A percentile compares a stretch with the other conserved stretches of the same genome.
Evolutionary conservation across 768 basidiomycete genomes (phyloP).

Genomic region (Suillus clintonianus): DNA sequence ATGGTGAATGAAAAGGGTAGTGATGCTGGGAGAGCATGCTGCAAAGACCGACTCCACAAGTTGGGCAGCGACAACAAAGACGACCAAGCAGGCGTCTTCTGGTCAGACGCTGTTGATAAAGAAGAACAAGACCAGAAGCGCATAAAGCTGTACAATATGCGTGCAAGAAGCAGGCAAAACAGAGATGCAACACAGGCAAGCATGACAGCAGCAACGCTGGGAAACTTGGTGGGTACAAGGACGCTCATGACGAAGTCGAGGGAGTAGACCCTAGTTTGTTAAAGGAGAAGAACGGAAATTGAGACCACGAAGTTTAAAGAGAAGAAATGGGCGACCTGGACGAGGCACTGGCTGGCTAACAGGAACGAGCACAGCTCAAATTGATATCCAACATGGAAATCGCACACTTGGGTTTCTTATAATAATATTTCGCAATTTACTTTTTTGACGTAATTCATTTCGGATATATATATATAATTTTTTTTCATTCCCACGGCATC

Average conservation of each 20-base stretch:
- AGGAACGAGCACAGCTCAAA: conserved; percentile 19
- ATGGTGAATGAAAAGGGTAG: conserved; percentile 26
- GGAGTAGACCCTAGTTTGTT: conserved; percentile 18
- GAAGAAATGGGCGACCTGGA: conserved; percentile 8
- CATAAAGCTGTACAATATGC: conserved; percentile 27
- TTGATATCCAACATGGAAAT: background rate
- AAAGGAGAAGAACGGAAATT: conserved; percentile 25
- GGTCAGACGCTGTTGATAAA: conserved; percentile 8
- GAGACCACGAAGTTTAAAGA: conserved; percentile 10
- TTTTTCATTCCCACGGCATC: background rate
- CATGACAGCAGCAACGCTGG: conserved; percentile 30
- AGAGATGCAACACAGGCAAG: conserved; percentile 31
- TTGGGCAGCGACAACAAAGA: conserved; percentile 4
- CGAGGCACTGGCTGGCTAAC: conserved; percentile 12
- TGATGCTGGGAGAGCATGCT: conserved; percentile 25
- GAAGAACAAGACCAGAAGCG: conserved; percentile 29
- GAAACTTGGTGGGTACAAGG: conserved; percentile 31
- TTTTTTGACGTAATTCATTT: conserved; percentile 1
- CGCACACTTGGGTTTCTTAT: background rate
- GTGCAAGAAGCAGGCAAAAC: conserved; percentile 31
- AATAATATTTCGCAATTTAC: background rate
- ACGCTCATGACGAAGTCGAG: conserved; percentile 26
- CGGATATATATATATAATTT: background rate
- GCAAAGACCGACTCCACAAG: conserved; percentile 21
- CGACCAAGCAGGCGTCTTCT: conserved; percentile 15